phyloP scores from a whole-genome alignment of 148 eudicot genomes.

The Rhododendron ovatum region DNA sequence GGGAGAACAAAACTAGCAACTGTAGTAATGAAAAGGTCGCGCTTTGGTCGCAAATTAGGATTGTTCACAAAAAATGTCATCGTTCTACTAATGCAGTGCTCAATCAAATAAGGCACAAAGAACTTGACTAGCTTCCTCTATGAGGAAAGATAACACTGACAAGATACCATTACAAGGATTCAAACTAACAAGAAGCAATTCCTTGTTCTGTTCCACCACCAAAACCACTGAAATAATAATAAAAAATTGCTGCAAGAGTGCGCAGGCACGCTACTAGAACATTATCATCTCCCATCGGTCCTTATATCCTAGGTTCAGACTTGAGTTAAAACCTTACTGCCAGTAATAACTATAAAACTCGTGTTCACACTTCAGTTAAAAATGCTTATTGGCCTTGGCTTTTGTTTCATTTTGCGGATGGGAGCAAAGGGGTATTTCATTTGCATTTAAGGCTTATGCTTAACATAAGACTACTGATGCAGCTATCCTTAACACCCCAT shows the following conservation, averaged over 20 bases:
- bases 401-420: background rate
- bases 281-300: background rate
- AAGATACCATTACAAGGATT: background rate
- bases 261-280: too few species aligned
- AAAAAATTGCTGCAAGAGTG: background rate
- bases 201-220: background rate
- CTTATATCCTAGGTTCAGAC: background rate
- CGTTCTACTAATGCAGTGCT: background rate
- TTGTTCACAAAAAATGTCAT: background rate
- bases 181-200: background rate
- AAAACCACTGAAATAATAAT: background rate
- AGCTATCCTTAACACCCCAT: background rate
- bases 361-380: background rate
- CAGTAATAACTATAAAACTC: background rate
- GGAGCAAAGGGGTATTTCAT: background rate
- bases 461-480: background rate
- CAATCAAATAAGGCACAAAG: background rate
- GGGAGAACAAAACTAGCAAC: background rate
- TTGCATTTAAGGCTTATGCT: too few species aligned
- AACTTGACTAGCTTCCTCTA: background rate
- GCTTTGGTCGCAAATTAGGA: background rate
- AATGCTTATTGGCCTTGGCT: background rate
- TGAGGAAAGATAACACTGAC: background rate
- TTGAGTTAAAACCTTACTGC: background rate
- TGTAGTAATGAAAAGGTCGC: background rate